Evolutionary conservation across 108 stramenopile genomes (phyloP).

Genomic region (Tribonema minus): DNA sequence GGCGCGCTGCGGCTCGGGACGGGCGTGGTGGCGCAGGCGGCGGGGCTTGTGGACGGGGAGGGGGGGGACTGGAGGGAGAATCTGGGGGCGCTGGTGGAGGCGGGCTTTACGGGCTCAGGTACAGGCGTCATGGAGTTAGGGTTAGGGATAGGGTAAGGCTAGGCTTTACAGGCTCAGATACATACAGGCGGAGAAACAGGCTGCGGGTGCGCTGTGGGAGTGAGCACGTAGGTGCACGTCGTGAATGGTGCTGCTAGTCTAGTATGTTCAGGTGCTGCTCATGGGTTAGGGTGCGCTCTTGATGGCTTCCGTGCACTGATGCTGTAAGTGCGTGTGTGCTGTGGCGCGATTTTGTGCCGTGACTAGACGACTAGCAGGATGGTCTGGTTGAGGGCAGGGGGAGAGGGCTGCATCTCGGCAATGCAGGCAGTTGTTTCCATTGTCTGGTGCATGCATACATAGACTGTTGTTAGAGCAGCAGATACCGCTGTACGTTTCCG

Average conservation of each 20-base stretch:
- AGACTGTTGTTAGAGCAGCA: no score
- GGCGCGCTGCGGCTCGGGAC: no score
- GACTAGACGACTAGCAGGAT: no score
- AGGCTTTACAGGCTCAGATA: not conserved
- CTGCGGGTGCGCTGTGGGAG: not conserved
- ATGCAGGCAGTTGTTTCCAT: no score
- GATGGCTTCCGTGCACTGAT: no score
- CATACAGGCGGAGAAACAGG: not conserved
- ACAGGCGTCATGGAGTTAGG: not conserved
- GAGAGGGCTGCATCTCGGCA: no score
- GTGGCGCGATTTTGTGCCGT: no score
- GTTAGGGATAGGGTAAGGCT: not conserved
- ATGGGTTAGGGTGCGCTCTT: no score
- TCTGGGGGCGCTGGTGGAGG: not conserved
- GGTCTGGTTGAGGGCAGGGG: no score
- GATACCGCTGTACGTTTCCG: no score
- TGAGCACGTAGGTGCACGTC: not conserved
- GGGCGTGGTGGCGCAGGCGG: not conserved
- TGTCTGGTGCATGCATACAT: no score
- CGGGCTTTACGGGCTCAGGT: conserved; percentile 10
- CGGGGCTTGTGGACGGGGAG: not conserved
- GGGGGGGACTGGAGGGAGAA: conserved; percentile 5
- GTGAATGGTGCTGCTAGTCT: not conserved
- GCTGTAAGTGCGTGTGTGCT: no score
- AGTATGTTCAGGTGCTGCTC: not conserved